Evolutionary conservation across 2,329 filamentous ascomycete genomes (phyloP).

Genomic region (Neonectria neomacrospora): DNA sequence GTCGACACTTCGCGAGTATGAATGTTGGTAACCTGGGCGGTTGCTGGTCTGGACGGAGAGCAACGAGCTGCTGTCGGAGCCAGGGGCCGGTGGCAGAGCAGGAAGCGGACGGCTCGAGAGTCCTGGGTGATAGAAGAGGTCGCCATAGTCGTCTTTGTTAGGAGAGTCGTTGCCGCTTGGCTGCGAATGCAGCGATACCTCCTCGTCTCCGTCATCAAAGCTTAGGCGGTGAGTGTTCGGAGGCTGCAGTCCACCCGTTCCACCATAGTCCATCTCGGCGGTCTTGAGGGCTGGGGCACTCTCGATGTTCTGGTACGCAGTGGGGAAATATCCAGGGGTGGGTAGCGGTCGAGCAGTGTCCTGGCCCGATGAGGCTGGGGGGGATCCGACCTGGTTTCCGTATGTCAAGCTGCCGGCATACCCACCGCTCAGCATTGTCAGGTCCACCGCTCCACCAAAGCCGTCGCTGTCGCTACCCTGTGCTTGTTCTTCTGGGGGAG

Average conservation of each 20-base stretch:
- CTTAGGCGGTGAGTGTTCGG: conserved; percentile 80
- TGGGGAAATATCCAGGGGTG: conserved; percentile 52
- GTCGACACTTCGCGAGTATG: conserved; percentile 61
- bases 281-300: conserved; percentile 59
- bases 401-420: conserved; percentile 66
- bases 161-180: conserved; percentile 74
- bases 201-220: conserved; percentile 93
- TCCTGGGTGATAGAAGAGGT: conserved; percentile 94
- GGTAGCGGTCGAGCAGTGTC: conserved; percentile 62
- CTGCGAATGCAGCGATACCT: conserved; percentile 65
- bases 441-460: conserved; percentile 72
- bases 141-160: conserved; percentile 78
- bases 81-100: conserved; percentile 68
- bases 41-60: conserved; percentile 56
- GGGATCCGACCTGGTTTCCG: conserved; percentile 58
- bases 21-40: conserved; percentile 60
- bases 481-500: conserved; percentile 61
- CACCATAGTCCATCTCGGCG: conserved; percentile 85
- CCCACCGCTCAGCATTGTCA: conserved; percentile 79
- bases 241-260: conserved; percentile 87
- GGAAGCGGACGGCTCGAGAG: conserved; percentile 73
- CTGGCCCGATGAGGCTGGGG: conserved; percentile 53
- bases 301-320: conserved; percentile 43
- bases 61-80: conserved; percentile 69
- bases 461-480: conserved; percentile 74